These are phyloP conservation scores for Chalciporus chontae DNA, from an alignment of 768 basidiomycete species.

Conservation along the genomic window DNA sequence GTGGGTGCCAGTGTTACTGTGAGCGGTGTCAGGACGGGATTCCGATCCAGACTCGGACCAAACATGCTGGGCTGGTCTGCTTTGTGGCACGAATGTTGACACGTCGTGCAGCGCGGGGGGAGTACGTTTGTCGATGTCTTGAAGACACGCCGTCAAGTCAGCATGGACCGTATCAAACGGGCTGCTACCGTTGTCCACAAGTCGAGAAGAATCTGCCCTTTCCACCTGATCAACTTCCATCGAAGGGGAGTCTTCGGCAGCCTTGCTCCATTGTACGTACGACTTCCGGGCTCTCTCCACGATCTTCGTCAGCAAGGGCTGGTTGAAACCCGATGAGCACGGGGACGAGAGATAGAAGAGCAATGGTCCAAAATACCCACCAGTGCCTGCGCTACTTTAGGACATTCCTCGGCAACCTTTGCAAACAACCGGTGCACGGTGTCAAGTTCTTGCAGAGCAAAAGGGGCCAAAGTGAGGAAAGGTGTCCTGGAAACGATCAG, in stretches of 20 bases:
- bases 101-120: constrained; percentile 19
- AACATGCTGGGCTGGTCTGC: constrained; percentile 6
- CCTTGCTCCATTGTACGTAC: constrained; percentile 39
- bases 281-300: constrained; percentile 46
- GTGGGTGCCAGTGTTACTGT: constrained; percentile 7
- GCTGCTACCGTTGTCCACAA: background rate
- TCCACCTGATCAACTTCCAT: constrained; percentile 28
- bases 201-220: background rate
- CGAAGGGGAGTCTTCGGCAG: constrained; percentile 11
- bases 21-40: constrained; percentile 14
- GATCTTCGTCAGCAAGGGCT: constrained; percentile 59
- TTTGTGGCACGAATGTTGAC: constrained; percentile 23
- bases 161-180: constrained; percentile 24
- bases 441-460: constrained; percentile 60
- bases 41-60: constrained; percentile 20
- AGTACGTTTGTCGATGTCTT: constrained; percentile 21
- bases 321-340: constrained; percentile 10
- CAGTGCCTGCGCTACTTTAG: constrained; percentile 56
- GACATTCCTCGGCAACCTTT: constrained; percentile 54
- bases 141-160: constrained; percentile 23
- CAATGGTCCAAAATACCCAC: constrained; percentile 33
- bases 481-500: constrained; percentile 63
- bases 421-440: constrained; percentile 54
- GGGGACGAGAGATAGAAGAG: background rate
- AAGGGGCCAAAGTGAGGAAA: constrained; percentile 50